Evolutionary conservation across 441 rosid genomes (phyloP).

Genomic region (Isatis lusitanica): DNA sequence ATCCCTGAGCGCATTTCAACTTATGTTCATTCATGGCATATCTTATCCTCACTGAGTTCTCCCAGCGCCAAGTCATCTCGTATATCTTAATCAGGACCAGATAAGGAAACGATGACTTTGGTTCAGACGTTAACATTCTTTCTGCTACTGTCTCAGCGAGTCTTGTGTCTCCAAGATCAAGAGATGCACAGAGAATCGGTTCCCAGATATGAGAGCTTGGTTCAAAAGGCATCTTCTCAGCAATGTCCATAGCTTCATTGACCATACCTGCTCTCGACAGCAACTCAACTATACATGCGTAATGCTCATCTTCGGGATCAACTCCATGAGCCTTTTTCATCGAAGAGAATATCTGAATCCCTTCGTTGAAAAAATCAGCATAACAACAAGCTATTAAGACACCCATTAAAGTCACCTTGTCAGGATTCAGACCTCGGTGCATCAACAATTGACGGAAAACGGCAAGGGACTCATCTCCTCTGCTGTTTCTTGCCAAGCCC

Average conservation of each 20-base stretch:
- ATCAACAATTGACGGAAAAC: conserved; percentile 44
- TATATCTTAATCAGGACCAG: conserved; percentile 49
- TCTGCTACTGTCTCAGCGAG: conserved; percentile 47
- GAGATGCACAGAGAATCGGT: conserved; percentile 42
- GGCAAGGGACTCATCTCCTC: conserved; percentile 44
- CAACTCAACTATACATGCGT: conserved; percentile 50
- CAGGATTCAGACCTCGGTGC: conserved; percentile 46
- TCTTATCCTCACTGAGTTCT: conserved; percentile 50
- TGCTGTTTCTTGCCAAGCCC: conserved; percentile 54
- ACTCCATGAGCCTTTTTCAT: conserved; percentile 51
- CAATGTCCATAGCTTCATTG: conserved; percentile 44
- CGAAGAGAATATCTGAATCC: conserved; percentile 52
- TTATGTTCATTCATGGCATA: conserved; percentile 43
- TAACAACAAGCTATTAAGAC: conserved; percentile 62
- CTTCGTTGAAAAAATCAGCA: conserved; percentile 49
- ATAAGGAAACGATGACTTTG: conserved; percentile 49
- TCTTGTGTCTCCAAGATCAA: conserved; percentile 38
- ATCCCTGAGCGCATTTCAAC: conserved; percentile 41
- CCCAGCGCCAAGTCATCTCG: conserved; percentile 68
- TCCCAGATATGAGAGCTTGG: conserved; percentile 52
- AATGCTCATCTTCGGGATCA: conserved; percentile 52
- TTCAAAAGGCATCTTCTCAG: conserved; percentile 47
- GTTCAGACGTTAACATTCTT: conserved; percentile 47
- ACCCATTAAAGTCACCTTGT: conserved; percentile 59
- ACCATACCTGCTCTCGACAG: conserved; percentile 51